Evolutionary conservation across 148 eudicot species (phyloP).

Genomic region (Gaultheria prostrata): DNA sequence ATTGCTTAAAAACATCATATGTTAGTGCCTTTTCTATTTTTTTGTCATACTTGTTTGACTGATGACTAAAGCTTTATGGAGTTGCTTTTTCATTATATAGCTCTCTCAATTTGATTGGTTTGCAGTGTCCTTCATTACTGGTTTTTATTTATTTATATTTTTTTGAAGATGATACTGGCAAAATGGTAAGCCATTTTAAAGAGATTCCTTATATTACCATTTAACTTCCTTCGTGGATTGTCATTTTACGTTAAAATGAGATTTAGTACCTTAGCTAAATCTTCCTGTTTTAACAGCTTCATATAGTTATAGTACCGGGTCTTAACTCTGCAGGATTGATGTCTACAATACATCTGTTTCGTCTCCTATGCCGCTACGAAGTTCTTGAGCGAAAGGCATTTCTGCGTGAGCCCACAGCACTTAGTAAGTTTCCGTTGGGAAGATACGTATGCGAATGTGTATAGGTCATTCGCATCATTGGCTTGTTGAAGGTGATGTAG

Average conservation of each 20-base stretch:
- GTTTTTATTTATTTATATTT: too few relatives aligned
- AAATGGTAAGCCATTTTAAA: background rate
- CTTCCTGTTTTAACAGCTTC: background rate
- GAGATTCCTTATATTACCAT: background rate
- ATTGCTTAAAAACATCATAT: background rate
- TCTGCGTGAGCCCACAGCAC: background rate
- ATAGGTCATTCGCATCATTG: background rate
- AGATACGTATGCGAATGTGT: background rate
- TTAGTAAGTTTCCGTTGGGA: constrained; percentile 14
- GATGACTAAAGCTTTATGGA: constrained; percentile 9
- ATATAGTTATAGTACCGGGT: background rate
- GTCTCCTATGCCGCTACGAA: background rate
- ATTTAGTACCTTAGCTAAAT: background rate
- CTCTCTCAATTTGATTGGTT: constrained; percentile 1
- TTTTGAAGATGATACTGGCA: background rate
- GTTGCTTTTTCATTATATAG: constrained; percentile 7
- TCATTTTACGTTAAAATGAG: background rate
- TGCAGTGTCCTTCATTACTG: background rate
- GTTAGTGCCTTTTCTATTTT: background rate
- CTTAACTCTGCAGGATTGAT: constrained; percentile 12
- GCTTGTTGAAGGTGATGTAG: background rate
- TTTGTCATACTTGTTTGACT: constrained; percentile 3
- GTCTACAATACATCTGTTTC: background rate
- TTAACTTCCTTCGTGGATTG: background rate
- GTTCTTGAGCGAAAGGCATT: background rate